Base-by-base conservation (phyloP, 352 stramenopile species). In the Phytophthora sp. region DNA sequence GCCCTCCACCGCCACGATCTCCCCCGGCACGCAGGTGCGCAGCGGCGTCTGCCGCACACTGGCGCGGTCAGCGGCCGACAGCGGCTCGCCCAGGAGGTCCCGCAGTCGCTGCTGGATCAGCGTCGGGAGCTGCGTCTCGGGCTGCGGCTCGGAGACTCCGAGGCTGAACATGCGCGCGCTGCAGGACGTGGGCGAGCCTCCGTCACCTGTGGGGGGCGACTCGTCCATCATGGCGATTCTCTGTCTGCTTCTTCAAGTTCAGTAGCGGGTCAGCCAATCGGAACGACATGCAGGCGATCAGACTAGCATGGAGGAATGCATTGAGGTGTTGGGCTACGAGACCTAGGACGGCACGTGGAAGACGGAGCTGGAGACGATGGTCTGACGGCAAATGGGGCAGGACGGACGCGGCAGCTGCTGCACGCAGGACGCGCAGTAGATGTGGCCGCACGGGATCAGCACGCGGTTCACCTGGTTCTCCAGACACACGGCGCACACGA, bases 381-480 rank as follows among this genome's bases (percentile, higher is more conserved):
- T 51, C 42, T 91, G 66, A 27, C 86, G 79, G 32, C 86, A 93
- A 32, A 93, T 78, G 23, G 86, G 86, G 37, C 86, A 95, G 55
- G 81, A 84, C 3, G 67, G 76, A 9, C 75, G 79, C 13, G 79
- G 84, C 17, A 95, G 62, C 8, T 76, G 82, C 34, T 76, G 55
- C 17, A 93, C 69, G 46, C 87, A 95, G n/a, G 48, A 56, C 11
- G 66, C 60, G 62, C 85, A 95, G 62, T 94, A 93, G 31, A 93
- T 91, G 69, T 95, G 85, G 26, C 85, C 87, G 30, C 87, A 94
- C 21, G 87, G 85, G 26, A 94, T 85, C 20, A 95, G 68, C 59
- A 95, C 85, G 56, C 83, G 79, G 46, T 95, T 74, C 46, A 95
- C 87, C 38, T 89, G 74, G 61, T 86, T 82, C 58, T 95, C 87